Evolutionary conservation across 768 basidiomycete species (phyloP).

Genomic region (Cyclocybe aegerita): DNA sequence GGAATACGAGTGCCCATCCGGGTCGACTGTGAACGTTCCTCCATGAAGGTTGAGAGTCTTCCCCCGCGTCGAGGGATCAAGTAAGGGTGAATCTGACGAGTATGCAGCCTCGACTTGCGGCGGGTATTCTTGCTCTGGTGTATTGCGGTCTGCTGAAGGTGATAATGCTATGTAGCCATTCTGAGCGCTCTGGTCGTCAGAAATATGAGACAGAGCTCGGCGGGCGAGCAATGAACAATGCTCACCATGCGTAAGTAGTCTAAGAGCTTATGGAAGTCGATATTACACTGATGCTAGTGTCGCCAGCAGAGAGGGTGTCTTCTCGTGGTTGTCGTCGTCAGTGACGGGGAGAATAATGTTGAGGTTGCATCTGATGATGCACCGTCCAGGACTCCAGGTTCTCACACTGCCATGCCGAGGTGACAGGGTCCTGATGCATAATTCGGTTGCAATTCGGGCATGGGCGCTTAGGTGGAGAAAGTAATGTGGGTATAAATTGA

Average conservation of each 20-base stretch:
- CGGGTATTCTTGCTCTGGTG: constrained; percentile 10
- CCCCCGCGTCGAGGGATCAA: neutral
- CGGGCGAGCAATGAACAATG: neutral
- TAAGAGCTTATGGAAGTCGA: too few relatives aligned
- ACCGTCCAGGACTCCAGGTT: too few relatives aligned
- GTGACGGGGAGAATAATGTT: too few relatives aligned
- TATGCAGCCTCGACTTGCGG: constrained; percentile 9
- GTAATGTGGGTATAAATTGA: too few relatives aligned
- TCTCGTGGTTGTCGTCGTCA: too few relatives aligned
- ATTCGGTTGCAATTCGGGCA: too few relatives aligned
- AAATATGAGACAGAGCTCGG: neutral
- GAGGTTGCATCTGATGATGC: too few relatives aligned
- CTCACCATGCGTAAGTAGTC: neutral
- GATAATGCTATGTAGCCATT: constrained; percentile 20
- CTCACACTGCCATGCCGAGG: too few relatives aligned
- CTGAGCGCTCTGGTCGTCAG: constrained; percentile 8
- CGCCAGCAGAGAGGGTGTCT: too few relatives aligned
- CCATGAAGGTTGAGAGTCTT: constrained; percentile 18
- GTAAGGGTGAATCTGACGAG: constrained; percentile 4
- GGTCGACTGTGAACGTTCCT: constrained; percentile 34
- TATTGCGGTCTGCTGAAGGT: constrained; percentile 9
- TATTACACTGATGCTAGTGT: too few relatives aligned
- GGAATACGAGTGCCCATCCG: constrained; percentile 46
- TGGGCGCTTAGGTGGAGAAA: too few relatives aligned
- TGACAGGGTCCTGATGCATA: too few relatives aligned